Base-by-base conservation (phyloP, 148 eudicot species). In the Beta vulgaris region DNA sequence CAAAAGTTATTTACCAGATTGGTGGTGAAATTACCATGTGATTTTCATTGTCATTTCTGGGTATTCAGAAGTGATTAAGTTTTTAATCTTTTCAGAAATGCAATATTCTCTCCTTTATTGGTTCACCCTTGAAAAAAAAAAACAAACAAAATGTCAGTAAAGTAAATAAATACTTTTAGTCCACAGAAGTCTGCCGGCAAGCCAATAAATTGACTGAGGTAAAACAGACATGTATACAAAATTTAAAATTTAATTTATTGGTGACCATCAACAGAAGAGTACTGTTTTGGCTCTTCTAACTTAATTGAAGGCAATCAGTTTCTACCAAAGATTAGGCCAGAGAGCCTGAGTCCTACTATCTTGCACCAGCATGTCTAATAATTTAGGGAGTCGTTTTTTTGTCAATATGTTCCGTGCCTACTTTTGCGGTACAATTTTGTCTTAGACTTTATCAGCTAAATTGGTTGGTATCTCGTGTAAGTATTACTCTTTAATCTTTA, bases 201-300 rank as follows among this genome's bases (percentile, higher is more conserved):
- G 23, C 25, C 57, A 79, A 73, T 79, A 73, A 79, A 79, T 79
- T 79, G 73, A 16, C 49, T 64, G 67, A 68, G 40, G 39, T 44
- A 25, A 43, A 54, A 34, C 73, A 66, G 73, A 25, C 32, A 16
- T 53, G 9, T 36, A 23, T 11, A 65, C 66, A 49, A 71, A 60
- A 6, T 60, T 14, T 16, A 32, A 58, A 26, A 48, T 48, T 11
- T 14, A 68, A n/a, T n/a, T 77, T 49, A 77, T 71, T 77, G 71
- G 32, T 51, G 28, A 67, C 51, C 64, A 40, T 72, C 16, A 26
- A 73, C 25, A 31, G 29, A 2, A 66, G n/a, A 79, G 77, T 79
- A 79, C 81, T 73, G 35, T 54, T 67, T 73, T 79, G 62, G 62
- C 73, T 67, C 42, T 42, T 68, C 32, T 35, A 79, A 72, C 73